Evolutionary conservation across 129 eudicot species (phyloP).

Genomic region (Helianthus tuberosus): DNA sequence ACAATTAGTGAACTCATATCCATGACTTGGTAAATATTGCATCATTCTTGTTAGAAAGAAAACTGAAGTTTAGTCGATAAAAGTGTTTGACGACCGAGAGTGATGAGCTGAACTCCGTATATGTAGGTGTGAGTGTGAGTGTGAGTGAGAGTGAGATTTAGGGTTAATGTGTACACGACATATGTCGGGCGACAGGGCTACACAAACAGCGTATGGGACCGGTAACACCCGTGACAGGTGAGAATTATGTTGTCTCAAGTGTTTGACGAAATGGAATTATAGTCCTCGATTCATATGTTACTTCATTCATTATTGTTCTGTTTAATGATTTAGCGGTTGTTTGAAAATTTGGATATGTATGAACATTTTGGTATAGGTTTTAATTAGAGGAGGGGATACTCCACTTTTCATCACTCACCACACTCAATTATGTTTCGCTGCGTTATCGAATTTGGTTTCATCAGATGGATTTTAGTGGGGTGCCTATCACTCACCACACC

Average conservation of each 20-base stretch:
- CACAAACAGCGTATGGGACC: slow-evolving; percentile 23
- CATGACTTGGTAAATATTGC: slow-evolving; percentile 48
- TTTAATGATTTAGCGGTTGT: neutral
- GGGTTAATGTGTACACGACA: slow-evolving; percentile 34
- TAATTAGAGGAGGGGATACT: neutral
- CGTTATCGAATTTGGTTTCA: too few species aligned
- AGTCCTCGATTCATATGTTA: neutral
- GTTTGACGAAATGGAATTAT: slow-evolving; percentile 29
- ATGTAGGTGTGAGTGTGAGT: slow-evolving; percentile 10
- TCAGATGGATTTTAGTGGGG: too few species aligned
- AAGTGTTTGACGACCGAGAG: slow-evolving; percentile 8
- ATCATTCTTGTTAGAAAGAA: slow-evolving; percentile 20
- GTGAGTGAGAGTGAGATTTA: neutral
- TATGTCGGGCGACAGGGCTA: slow-evolving; percentile 33
- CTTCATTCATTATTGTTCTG: neutral
- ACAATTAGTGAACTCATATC: slow-evolving; percentile 44
- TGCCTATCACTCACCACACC: too few species aligned
- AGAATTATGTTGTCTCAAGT: slow-evolving; percentile 41
- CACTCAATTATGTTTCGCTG: too few species aligned
- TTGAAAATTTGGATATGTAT: neutral
- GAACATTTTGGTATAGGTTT: neutral
- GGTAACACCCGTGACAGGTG: slow-evolving; percentile 41
- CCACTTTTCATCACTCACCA: too few species aligned
- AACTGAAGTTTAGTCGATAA: neutral
- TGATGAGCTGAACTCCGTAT: neutral